These are phyloP conservation scores for Cercophora scortea DNA, from an alignment of 495 filamentous ascomycete genomes.

Conservation along the genomic window DNA sequence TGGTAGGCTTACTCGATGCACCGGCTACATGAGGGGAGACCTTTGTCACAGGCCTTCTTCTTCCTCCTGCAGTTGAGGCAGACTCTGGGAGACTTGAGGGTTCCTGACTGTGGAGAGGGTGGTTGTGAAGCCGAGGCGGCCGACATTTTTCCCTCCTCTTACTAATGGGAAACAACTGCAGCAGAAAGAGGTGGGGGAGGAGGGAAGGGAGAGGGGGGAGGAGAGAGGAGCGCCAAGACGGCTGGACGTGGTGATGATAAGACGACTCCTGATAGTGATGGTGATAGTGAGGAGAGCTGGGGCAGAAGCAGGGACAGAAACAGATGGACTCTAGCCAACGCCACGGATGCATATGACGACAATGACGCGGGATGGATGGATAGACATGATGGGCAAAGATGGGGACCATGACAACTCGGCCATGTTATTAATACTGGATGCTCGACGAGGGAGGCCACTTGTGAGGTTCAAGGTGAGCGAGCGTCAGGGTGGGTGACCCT, in stretches of 20 bases:
- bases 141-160: conserved; percentile 9
- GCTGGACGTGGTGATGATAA: not conserved
- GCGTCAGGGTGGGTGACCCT: too few relatives aligned
- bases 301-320: not conserved
- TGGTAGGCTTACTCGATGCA: conserved; percentile 16
- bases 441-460: conserved; percentile 2
- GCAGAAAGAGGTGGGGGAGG: not conserved
- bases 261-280: not conserved
- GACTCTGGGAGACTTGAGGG: conserved; percentile 15
- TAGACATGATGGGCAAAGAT: not conserved
- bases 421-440: conserved; percentile 9
- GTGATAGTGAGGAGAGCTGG: not conserved
- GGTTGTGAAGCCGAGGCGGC: conserved; percentile 14
- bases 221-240: too few relatives aligned
- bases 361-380: not conserved
- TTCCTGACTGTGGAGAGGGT: conserved; percentile 7
- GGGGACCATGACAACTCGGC: not conserved
- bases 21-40: conserved; percentile 14
- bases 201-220: not conserved
- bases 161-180: too few relatives aligned
- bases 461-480: too few relatives aligned
- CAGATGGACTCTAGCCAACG: too few relatives aligned
- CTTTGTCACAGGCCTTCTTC: conserved; percentile 24
- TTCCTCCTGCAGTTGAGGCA: conserved; percentile 20
- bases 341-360: too few relatives aligned